Base-by-base conservation (phyloP, 495 filamentous ascomycete genomes). In the Annulohypoxylon maeteangense region DNA sequence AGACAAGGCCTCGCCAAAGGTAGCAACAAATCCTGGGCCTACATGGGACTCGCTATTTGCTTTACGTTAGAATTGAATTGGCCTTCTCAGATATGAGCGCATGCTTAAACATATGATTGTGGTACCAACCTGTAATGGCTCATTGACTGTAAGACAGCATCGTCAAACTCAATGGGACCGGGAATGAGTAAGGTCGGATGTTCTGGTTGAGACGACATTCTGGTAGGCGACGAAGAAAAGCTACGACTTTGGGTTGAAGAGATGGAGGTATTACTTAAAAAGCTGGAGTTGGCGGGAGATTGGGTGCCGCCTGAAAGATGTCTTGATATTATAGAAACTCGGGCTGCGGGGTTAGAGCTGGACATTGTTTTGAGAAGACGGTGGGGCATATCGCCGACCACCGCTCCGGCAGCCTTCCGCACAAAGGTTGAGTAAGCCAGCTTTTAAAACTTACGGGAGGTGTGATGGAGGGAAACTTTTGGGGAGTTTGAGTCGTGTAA, bases 141-240 rank as follows among this genome's bases (percentile, higher is more conserved):
- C 95, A 98, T 98, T 62, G 94, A 92, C 79, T 93, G 86, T 48
- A 99, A 88, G 55, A 99, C 95, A 45, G 90, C 94, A 92, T 99
- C 95, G 79, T 98, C 95, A 76, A 98, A 98, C 82, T 99, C 95
- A 78, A 99, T 95, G 77, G 95, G 95, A 27, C 95, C 95, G 23
- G 95, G 95, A 76, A 99, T 97, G 75, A 99, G 87, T 76, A 98
- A 81, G 38, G 93, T 87, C 63, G 92, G 88, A 78, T 97, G 94
- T 56, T 88, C 83, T 45, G 92, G 81, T 85, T 97, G 94, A 62
- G 81, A 83, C 53, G 92, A 94, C 92, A 95, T 94, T 40, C 82
- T 90, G 79, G 76, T 38, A 64, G 74, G 27, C 55, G 65, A 72
- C 54, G 71, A 67, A 12, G 76, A 76, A 70, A 79, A 62, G 54